phyloP scores from a whole-genome alignment of 1,139 yeast species.

The Diutina siamensis region DNA sequence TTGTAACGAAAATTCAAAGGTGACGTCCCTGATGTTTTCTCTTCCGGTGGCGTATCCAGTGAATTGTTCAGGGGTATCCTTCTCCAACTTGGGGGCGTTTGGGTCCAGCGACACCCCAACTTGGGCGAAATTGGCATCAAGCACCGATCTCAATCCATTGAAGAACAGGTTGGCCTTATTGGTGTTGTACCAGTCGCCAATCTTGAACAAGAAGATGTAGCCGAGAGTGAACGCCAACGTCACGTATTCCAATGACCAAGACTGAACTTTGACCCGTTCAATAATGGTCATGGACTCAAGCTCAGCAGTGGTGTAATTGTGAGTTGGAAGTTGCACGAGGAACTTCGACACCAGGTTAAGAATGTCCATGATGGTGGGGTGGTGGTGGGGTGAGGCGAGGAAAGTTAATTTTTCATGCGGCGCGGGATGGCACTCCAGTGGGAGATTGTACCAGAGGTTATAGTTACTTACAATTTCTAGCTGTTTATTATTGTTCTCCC shows the following conservation, averaged over 20 bases:
- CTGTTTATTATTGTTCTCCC: not conserved
- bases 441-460: not conserved
- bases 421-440: no score
- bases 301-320: conserved; percentile 37
- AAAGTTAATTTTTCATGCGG: no score
- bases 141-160: conserved; percentile 29
- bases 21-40: conserved; percentile 53
- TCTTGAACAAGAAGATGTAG: conserved; percentile 35
- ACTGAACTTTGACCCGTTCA: conserved; percentile 41
- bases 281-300: conserved; percentile 36
- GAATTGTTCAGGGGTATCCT: conserved; percentile 62
- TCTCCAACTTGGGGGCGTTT: conserved; percentile 15
- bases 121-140: conserved; percentile 63
- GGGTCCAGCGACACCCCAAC: conserved; percentile 43
- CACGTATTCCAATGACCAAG: conserved; percentile 66
- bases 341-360: conserved; percentile 1
- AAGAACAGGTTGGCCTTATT: conserved; percentile 41
- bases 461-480: not conserved
- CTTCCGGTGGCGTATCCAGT: conserved; percentile 87
- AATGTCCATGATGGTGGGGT: not conserved
- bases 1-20: conserved; percentile 50
- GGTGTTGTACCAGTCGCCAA: conserved; percentile 53
- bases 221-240: conserved; percentile 39
- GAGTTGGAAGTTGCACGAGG: not conserved
- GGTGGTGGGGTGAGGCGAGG: not conserved